Evolutionary conservation across 148 eudicot genomes (phyloP), one percentile per base, ranked within the genome.

Genomic region (Camellia sinensis): DNA sequence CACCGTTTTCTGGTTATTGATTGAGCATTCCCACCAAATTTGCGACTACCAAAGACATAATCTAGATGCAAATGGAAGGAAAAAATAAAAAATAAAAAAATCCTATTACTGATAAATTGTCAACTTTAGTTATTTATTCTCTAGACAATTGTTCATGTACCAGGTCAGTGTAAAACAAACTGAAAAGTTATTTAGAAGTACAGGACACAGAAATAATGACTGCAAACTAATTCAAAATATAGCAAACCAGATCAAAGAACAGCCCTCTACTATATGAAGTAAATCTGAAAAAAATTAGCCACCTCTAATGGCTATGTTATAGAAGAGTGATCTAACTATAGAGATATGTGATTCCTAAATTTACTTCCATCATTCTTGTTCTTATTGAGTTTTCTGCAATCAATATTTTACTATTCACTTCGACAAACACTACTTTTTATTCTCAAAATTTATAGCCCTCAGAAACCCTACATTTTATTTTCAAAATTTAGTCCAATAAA

Each of bases 21-120:
- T 67, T 93, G 98, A 75, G 97, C 98, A 82, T 95, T 95, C 37
- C 98, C 98, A 71, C 98, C 98, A 84, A 95, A 95, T 88, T 95
- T 95, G 62, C 81, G 89, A 73, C 86, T 86, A 53, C 92, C 98
- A 85, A 95, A 90, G 43, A 92, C 98, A 85, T 90, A 95, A 86
- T 95, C 98, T 95, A 79, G 66, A 82, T 60, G 45, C 69, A 62
- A 56, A 75, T 52, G 63, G 45, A 53, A 21, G 22, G 14, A 0
- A 0, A 29, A 54, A 53, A 2, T 14, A 8, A 54, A 21, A 52
- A 29, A n/a, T n/a, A n/a, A 54, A 54, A 2, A 37, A 8, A 54
- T 54, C 19, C 76, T 22, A 73, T 73, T 54, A 73, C 9, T 71
- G 41, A 8, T 64, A 64, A 64, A 64, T 22, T 13, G 18, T 54